Evolutionary conservation across 768 basidiomycete species (phyloP).

Genomic region (Ramaria sp.): DNA sequence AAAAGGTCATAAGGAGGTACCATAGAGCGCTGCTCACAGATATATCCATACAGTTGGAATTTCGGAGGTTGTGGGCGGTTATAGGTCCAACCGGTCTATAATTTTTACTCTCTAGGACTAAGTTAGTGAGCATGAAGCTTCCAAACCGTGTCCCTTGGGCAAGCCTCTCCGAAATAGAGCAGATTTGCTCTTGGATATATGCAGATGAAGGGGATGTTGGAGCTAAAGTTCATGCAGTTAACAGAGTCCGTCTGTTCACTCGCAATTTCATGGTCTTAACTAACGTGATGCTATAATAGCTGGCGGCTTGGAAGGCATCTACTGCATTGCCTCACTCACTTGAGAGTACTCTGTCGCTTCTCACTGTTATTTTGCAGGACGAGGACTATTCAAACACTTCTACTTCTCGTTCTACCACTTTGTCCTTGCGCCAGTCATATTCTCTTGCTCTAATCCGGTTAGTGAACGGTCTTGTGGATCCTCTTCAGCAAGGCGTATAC

Average conservation of each 20-base stretch:
- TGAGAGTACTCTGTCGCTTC: slow-evolving; percentile 56
- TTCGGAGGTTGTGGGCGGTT: not conserved
- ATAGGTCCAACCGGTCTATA: not conserved
- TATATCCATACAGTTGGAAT: not conserved
- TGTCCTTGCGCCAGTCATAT: slow-evolving; percentile 66
- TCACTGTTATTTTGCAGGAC: slow-evolving; percentile 54
- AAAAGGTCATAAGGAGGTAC: not conserved
- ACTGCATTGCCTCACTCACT: slow-evolving; percentile 74
- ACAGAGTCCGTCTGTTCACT: slow-evolving; percentile 39
- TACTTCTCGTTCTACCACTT: slow-evolving; percentile 14
- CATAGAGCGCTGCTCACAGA: not conserved
- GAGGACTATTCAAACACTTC: slow-evolving; percentile 12
- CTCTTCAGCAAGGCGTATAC: slow-evolving; percentile 79
- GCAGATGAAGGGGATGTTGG: slow-evolving; percentile 47
- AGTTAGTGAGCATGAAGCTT: slow-evolving; percentile 39
- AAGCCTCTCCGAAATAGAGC: slow-evolving; percentile 55
- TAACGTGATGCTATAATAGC: slow-evolving; percentile 26
- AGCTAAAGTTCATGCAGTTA: slow-evolving; percentile 48
- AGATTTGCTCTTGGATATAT: slow-evolving; percentile 69
- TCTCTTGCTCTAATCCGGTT: slow-evolving; percentile 76
- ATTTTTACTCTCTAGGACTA: too few relatives aligned
- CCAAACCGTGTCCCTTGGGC: slow-evolving; percentile 80
- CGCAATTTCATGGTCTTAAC: not conserved
- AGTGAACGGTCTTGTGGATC: slow-evolving; percentile 93
- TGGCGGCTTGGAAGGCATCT: slow-evolving; percentile 72